Base-by-base conservation (phyloP, 306 rosid species). In the Cotoneaster glaucophyllus region DNA sequence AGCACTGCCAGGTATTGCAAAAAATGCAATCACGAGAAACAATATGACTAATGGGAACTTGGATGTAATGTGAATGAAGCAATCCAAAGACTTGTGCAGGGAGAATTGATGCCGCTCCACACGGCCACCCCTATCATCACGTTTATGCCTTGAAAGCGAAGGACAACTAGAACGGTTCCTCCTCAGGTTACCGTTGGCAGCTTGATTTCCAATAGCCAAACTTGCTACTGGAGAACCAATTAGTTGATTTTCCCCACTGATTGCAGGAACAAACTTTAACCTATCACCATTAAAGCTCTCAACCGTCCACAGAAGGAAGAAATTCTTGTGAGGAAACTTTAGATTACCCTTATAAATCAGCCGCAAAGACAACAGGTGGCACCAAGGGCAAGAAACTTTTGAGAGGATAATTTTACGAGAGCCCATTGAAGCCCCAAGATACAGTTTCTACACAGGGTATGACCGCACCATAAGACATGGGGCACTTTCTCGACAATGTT, bases 401-500 rank as follows among this genome's bases (percentile, higher is more conserved):
- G 95, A 68, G 89, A 68, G 24, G 90, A 91, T 71, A 90, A 81
- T 84, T 87, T 90, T 80, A 88, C 59, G 64, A 87, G 76, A 11
- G 95, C 94, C 93, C 94, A 89, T 68, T 94, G 97, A 77, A 94
- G 95, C 81, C 93, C 98, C n/a, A 94, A 67, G 75, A 94, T 84
- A 41, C 98, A 94, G 75, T 91, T 90, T 78, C 87, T 94, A 82
- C 98, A 94, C 26, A 94, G 85, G 18, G 93, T 86, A 84, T 94
- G 98, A 39, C 98, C 98, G 37, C 98, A 94, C 96, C 98, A 91
- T 69, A 94, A 84, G 75, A 94, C 96, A 85, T 90, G 93, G 31
- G 98, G 98, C 61, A 94, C 84, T 19, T 94, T 94, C 91, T 94
- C 98, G 70, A 94, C 97, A 80, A 92, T 87, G 88, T 94, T 94